Conservation (phyloP, 495 filamentous ascomycete species). For the Penicillium dipodomyicola region DNA sequence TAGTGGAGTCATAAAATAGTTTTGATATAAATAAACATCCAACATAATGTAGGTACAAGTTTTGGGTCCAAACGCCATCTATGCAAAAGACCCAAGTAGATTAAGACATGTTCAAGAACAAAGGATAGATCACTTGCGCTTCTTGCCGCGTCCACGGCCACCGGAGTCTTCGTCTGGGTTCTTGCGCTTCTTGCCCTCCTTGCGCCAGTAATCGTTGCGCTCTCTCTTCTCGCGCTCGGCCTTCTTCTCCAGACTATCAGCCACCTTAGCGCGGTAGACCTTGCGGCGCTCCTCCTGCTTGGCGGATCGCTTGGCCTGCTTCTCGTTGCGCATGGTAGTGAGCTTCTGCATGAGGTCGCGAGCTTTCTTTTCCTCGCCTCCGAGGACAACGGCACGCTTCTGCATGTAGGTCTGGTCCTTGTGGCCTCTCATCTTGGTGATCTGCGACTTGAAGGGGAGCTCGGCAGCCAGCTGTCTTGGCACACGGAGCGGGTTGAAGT, state of each 20-base stretch:
- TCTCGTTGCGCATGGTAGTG: conserved; percentile 86
- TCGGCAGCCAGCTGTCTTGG: conserved; percentile 79
- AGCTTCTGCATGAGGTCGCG: conserved; percentile 92
- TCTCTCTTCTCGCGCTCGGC: conserved; percentile 82
- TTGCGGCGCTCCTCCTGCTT: conserved; percentile 84
- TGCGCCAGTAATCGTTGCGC: conserved; percentile 87
- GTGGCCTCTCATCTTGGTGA: conserved; percentile 73
- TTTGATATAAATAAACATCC: neutral
- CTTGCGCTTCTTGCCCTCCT: conserved; percentile 92
- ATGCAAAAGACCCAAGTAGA: conserved; percentile 23
- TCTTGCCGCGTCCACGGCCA: conserved; percentile 68
- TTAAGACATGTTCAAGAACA: conserved; percentile 24
- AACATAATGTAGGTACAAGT: conserved; percentile 14
- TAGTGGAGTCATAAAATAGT: neutral
- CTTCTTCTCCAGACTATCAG: conserved; percentile 77
- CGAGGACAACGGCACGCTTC: conserved; percentile 85
- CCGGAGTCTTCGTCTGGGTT: conserved; percentile 56
- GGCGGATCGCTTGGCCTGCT: conserved; percentile 70
- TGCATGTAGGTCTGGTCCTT: conserved; percentile 85
- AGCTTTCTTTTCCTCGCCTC: conserved; percentile 81
- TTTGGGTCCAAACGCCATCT: conserved; percentile 31
- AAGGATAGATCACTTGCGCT: conserved; percentile 47
- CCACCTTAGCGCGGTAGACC: conserved; percentile 75
- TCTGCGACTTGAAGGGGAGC: conserved; percentile 91
- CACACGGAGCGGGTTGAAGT: conserved; percentile 93